phyloP scores from a whole-genome alignment of 2,329 filamentous ascomycete species.

The Colletotrichum incanum region DNA sequence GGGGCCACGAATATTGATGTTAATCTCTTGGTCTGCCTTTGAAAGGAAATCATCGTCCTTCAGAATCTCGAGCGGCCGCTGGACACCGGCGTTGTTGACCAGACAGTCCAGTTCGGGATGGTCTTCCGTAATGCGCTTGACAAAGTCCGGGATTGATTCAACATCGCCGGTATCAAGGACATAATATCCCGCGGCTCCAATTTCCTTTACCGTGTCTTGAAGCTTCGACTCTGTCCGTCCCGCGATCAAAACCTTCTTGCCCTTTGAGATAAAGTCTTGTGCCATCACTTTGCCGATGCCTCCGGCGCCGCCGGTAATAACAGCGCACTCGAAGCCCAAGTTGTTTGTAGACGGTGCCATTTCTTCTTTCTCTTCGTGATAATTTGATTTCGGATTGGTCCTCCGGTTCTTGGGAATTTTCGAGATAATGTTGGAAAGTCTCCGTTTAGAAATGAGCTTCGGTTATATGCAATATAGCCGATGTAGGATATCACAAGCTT shows the following conservation, averaged over 20 bases:
- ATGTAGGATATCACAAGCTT: neutral
- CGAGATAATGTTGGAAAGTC: neutral
- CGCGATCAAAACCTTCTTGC: constrained; percentile 67
- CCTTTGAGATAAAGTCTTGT: constrained; percentile 60
- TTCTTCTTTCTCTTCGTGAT: neutral
- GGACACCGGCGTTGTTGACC: constrained; percentile 73
- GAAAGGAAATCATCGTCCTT: constrained; percentile 60
- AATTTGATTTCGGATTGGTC: too few relatives aligned
- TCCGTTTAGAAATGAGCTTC: neutral
- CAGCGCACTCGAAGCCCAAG: constrained; percentile 60
- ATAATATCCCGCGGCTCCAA: constrained; percentile 67
- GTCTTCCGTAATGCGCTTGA: constrained; percentile 60
- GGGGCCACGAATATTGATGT: constrained; percentile 72
- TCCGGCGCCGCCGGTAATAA: constrained; percentile 66
- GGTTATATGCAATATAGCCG: constrained; percentile 7
- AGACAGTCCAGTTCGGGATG: constrained; percentile 69
- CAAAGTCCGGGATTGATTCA: constrained; percentile 60
- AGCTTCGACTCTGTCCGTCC: constrained; percentile 71
- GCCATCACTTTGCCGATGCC: constrained; percentile 67
- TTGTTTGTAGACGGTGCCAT: constrained; percentile 21
- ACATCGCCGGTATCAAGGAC: constrained; percentile 66
- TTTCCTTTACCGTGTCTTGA: constrained; percentile 56
- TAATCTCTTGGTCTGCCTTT: constrained; percentile 70
- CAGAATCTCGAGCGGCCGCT: constrained; percentile 65
- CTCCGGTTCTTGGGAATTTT: neutral